Percentiles rank a stretch among this genome's conserved stretches.
Evolutionary conservation across 2,329 filamentous ascomycete species (phyloP).

Genomic region (Fusarium proliferatum): DNA sequence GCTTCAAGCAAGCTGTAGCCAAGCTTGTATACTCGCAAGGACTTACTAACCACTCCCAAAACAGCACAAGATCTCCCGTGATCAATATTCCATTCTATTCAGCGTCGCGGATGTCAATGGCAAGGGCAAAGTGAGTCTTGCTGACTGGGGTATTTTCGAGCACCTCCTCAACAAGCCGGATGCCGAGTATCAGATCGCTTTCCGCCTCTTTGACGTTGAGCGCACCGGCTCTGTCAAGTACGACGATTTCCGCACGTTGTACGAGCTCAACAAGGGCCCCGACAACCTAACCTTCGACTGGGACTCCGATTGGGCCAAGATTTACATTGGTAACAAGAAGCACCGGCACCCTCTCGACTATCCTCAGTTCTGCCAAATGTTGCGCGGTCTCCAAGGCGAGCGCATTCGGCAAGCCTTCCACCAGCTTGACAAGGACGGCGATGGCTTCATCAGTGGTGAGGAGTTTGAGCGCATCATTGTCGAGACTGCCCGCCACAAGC

Average conservation of each 20-base stretch:
- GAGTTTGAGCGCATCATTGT: constrained; percentile 97
- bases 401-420: constrained; percentile 95
- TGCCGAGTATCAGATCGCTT: constrained; percentile 98
- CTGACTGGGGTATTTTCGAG: constrained; percentile 94
- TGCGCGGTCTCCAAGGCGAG: constrained; percentile 95
- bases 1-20: background rate
- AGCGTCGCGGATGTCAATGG: constrained; percentile 84
- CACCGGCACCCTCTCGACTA: constrained; percentile 93
- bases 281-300: constrained; percentile 94
- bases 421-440: constrained; percentile 87
- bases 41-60: constrained; percentile 25
- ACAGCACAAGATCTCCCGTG: constrained; percentile 96
- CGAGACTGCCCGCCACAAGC: constrained; percentile 93
- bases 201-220: constrained; percentile 92
- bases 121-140: constrained; percentile 78
- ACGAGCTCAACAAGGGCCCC: constrained; percentile 88
- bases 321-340: constrained; percentile 91
- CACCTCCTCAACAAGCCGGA: constrained; percentile 94
- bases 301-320: constrained; percentile 94
- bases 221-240: constrained; percentile 88
- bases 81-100: constrained; percentile 96
- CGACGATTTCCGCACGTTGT: constrained; percentile 85
- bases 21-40: constrained; percentile 13
- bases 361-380: constrained; percentile 96
- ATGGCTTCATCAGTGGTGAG: constrained; percentile 94